Conservation (phyloP, 2,329 filamentous ascomycete species). For the Penicillium sp. region DNA sequence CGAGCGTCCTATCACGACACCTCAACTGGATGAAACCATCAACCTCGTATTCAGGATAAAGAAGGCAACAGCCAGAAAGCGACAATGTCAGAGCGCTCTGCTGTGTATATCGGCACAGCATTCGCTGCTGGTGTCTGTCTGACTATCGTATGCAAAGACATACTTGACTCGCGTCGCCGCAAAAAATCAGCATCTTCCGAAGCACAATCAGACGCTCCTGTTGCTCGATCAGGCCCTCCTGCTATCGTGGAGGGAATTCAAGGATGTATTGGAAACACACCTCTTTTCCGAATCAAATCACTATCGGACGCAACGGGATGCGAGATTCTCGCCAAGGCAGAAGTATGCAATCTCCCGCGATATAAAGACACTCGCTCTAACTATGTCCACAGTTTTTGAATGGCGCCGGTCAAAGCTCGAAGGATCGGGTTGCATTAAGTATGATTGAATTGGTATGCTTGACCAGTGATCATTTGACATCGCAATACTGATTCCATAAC, state of each 20-base stretch:
- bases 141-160: constrained; percentile 75
- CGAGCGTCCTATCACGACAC: constrained; percentile 35
- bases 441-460: constrained; percentile 68
- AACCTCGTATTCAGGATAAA: constrained; percentile 8
- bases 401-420: constrained; percentile 88
- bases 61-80: constrained; percentile 6
- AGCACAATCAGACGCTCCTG: constrained; percentile 13
- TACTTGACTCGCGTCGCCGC: constrained; percentile 62
- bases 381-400: constrained; percentile 69
- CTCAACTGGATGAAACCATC: background rate
- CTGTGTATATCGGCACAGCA: constrained; percentile 64
- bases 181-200: constrained; percentile 11
- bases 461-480: too few species aligned
- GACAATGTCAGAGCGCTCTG: constrained; percentile 35
- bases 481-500: constrained; percentile 9
- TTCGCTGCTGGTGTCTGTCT: constrained; percentile 76
- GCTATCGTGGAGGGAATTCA: constrained; percentile 76
- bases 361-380: background rate
- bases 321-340: constrained; percentile 87
- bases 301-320: constrained; percentile 85
- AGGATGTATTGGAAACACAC: constrained; percentile 90
- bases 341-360: constrained; percentile 48
- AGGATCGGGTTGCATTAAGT: constrained; percentile 88
- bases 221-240: constrained; percentile 35
- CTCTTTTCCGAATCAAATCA: constrained; percentile 80